Conservation (phyloP, 2,329 filamentous ascomycete genomes). For the Xylariaceae sp. region DNA sequence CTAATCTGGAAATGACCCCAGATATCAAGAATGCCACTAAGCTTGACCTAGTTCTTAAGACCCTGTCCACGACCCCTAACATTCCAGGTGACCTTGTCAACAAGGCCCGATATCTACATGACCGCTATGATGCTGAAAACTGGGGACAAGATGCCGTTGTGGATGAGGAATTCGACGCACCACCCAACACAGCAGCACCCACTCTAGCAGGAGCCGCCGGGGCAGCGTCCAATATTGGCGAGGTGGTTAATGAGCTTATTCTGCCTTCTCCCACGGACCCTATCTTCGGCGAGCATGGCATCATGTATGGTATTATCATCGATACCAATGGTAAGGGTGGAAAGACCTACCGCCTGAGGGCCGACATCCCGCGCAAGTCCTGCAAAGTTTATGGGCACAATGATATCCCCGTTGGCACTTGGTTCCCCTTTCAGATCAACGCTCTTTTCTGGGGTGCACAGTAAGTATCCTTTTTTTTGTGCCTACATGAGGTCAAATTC, state of each 20-base stretch:
- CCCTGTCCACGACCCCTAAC: neutral
- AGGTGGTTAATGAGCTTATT: constrained; percentile 3
- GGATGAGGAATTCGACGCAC: constrained; percentile 9
- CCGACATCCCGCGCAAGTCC: constrained; percentile 12
- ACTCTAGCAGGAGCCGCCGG: neutral
- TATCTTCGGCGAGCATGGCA: constrained; percentile 23
- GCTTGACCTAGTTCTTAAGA: constrained; percentile 6
- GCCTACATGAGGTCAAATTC: no score
- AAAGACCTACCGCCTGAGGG: constrained; percentile 22
- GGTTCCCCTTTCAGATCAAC: constrained; percentile 27
- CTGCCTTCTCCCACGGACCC: constrained; percentile 21
- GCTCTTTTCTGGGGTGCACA: constrained; percentile 29
- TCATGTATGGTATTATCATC: constrained; percentile 26
- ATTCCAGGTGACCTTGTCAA: constrained; percentile 21
- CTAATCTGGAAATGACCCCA: constrained; percentile 21
- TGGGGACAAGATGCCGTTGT: constrained; percentile 23
- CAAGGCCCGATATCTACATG: constrained; percentile 12
- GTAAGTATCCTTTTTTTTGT: neutral
- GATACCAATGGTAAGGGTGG: constrained; percentile 6
- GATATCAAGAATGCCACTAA: constrained; percentile 7
- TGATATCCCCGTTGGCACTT: constrained; percentile 22
- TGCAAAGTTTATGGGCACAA: constrained; percentile 28
- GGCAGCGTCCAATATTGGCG: neutral
- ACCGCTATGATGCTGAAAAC: constrained; percentile 23
- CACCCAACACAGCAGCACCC: neutral